These are phyloP conservation scores for Plantago lanceolata DNA, from an alignment of 305 asterid species.

Conservation along the genomic window DNA sequence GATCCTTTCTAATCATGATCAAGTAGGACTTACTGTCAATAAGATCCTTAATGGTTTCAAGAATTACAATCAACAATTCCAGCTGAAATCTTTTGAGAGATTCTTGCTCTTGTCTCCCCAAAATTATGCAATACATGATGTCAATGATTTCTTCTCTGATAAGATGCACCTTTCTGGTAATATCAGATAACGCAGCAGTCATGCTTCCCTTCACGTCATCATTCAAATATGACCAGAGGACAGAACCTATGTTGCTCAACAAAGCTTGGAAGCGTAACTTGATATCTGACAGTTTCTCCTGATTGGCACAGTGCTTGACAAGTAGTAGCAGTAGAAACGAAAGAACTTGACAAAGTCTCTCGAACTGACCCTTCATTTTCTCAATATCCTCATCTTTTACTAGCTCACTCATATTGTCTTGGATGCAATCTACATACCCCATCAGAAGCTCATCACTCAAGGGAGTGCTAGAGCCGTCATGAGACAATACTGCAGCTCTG, in stretches of 20 bases:
- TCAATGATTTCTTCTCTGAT: background rate
- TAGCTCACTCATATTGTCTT: background rate
- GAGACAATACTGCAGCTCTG: background rate
- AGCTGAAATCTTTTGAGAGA: background rate
- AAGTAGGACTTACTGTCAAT: background rate
- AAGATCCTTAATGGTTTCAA: background rate
- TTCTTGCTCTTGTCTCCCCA: background rate
- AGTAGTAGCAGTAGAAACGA: slow-evolving; percentile 17
- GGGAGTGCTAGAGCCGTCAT: background rate
- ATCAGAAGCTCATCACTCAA: slow-evolving; percentile 1
- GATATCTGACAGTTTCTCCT: no score
- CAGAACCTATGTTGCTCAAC: no score
- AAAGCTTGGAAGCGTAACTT: no score
- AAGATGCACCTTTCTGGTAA: background rate
- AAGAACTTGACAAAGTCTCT: slow-evolving; percentile 25
- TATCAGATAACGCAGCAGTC: background rate
- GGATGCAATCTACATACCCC: background rate
- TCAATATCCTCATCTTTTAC: background rate
- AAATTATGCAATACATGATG: background rate
- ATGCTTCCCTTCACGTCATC: background rate
- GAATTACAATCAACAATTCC: background rate
- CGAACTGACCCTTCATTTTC: no score
- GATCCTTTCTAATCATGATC: background rate
- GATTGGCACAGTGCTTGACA: background rate
- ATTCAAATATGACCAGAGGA: background rate